Evolutionary conservation across 2,329 filamentous ascomycete species (phyloP), one percentile per base, ranked within the genome.

Genomic region (Aspergillus bombycis): DNA sequence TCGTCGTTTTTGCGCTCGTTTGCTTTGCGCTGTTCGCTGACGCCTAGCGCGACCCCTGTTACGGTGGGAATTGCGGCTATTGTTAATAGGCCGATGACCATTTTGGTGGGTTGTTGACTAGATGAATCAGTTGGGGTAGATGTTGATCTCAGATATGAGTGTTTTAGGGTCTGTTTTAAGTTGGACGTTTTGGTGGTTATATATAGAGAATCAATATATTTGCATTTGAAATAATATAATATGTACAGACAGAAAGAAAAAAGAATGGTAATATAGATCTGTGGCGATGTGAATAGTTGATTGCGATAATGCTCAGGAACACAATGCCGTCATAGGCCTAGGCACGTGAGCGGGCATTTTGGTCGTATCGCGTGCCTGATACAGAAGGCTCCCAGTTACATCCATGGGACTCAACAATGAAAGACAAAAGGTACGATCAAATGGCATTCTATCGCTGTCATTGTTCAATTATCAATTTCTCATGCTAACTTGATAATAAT

Each of bases 41-140:
- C 74, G 3, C 77, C 82, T 65, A 83, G 77, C 11, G 80, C 75
- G 19, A 80, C 77, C 46, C 82, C 82, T 11, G 81, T 82, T 46
- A 82, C 80, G 7, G 81, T 81, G 43, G 82, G 82, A 63, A 81
- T 81, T 23, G 79, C 67, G 19, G 76, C 69, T 57, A 81, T 65
- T 46, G 75, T 64, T 52, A 81, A 62, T 23, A 81, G 70, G 26
- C 80, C 78, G 63, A 82, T 74, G 59, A 81, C 78, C 77, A 80
- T 79, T 60, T 56, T 70, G 70, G 45, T 65, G 70, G 14, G 53
- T 46, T 65, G 45, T 48, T 53, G 50, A n/a, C 11, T 30, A 14
- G 32, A 5, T 53, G 41, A 46, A 26, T 43, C 4, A 52, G 30
- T 28, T 53, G 32, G 32, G 9, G 26, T 23, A 36, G 34, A 21